These are phyloP conservation scores for Malassezia equina DNA, from an alignment of 1,284 basidiomycete genomes.

Conservation along the genomic window DNA sequence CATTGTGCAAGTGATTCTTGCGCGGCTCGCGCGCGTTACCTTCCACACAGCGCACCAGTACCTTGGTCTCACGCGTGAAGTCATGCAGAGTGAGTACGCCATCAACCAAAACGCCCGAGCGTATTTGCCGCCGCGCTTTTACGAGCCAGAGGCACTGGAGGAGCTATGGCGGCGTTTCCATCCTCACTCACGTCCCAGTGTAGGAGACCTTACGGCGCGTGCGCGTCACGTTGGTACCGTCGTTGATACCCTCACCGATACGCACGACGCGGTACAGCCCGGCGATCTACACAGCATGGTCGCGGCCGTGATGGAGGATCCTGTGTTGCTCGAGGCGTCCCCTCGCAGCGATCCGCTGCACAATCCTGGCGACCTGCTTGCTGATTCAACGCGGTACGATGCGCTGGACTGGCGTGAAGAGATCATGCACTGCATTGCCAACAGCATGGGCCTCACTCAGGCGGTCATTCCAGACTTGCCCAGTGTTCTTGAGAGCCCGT, in stretches of 20 bases:
- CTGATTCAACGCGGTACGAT: neutral
- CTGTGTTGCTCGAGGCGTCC: neutral
- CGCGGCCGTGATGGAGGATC: neutral
- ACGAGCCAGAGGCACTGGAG: conserved; percentile 83
- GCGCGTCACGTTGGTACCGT: neutral
- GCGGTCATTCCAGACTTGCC: conserved; percentile 54
- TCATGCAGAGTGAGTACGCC: conserved; percentile 86
- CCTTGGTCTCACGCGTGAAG: conserved; percentile 85
- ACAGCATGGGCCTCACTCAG: conserved; percentile 89
- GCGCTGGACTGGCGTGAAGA: conserved; percentile 68
- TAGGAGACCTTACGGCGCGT: neutral
- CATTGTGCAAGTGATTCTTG: conserved; percentile 93
- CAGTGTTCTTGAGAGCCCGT: conserved; percentile 37
- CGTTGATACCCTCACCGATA: neutral
- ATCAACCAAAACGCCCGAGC: conserved; percentile 95
- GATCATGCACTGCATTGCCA: conserved; percentile 93
- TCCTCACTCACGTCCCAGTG: conserved; percentile 17
- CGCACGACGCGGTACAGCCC: conserved; percentile 46
- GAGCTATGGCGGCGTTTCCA: conserved; percentile 70
- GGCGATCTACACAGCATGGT: conserved; percentile 54
- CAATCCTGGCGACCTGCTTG: neutral
- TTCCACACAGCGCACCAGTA: conserved; percentile 91
- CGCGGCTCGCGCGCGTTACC: conserved; percentile 89
- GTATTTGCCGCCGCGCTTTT: conserved; percentile 80
- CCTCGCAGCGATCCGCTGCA: neutral